phyloP scores from a whole-genome alignment of 2,329 filamentous ascomycete species.

The Podosphaera fusca region DNA sequence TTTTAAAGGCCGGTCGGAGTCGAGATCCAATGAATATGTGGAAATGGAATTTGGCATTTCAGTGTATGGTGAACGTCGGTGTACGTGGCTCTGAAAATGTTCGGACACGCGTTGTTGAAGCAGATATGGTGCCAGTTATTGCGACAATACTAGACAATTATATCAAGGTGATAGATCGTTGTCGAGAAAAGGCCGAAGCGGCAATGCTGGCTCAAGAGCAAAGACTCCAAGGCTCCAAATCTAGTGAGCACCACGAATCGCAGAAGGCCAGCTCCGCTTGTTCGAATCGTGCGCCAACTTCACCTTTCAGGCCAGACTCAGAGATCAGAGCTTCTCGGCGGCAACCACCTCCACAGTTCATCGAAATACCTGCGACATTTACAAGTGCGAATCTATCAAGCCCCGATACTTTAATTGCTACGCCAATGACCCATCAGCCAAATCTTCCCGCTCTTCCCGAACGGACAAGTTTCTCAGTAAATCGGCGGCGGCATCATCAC shows the following conservation, averaged over 20 bases:
- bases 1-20: constrained; percentile 88
- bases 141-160: constrained; percentile 97
- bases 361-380: constrained; percentile 46
- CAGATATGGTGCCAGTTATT: constrained; percentile 97
- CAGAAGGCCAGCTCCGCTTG: constrained; percentile 20
- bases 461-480: constrained; percentile 37
- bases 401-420: constrained; percentile 31
- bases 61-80: constrained; percentile 97
- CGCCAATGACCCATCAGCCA: constrained; percentile 35
- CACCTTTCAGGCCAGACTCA: constrained; percentile 23
- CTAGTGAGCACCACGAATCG: constrained; percentile 12
- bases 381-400: constrained; percentile 23
- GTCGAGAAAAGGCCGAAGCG: constrained; percentile 67
- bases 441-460: constrained; percentile 49
- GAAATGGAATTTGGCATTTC: constrained; percentile 99
- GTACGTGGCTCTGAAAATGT: constrained; percentile 88
- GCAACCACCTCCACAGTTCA: constrained; percentile 62
- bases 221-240: constrained; percentile 17
- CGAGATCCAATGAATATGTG: constrained; percentile 99
- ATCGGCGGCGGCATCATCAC: constrained; percentile 28
- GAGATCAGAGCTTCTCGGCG: constrained; percentile 44
- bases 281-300: constrained; percentile 23
- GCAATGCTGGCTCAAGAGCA: constrained; percentile 34
- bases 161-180: constrained; percentile 85
- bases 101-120: constrained; percentile 84